Base-by-base conservation (phyloP, 441 rosid species). In the Viola pubescens region DNA sequence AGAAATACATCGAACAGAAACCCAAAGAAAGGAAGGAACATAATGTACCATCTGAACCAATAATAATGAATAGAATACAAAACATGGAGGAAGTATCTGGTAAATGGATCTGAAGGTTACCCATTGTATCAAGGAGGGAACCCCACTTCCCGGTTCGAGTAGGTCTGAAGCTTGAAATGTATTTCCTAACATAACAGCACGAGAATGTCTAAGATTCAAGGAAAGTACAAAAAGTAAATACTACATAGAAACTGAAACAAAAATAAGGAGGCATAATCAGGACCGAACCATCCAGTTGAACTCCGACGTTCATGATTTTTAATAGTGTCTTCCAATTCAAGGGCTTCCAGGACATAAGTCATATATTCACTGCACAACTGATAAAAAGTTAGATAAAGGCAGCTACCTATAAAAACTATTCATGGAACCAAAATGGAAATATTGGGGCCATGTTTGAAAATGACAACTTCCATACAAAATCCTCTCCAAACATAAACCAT, bases 291-390 rank as follows among this genome's bases (percentile, higher is more conserved):
- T 82, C 97, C 97, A 62, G 89, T 90, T 58, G 91, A 79, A 73
- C 69, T 78, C 72, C 89, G 72, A 0, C 88, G 88, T 59, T 87
- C 99, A 70, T 79, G 81, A 66, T 85, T 94, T 75, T 81, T 91
- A 79, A 94, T 79, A 46, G 89, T 85, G 72, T 94, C 99, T 82
- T 94, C 98, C 64, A 94, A 82, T 75, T 82, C 84, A 66, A 94
- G 88, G 4, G 97, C 99, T 76, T 94, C 85, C 52, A 76, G 64
- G 65, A 94, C 88, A 67, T 70, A 94, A 6, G 83, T 83, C 84
- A 91, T 80, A 68, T 91, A 94, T 77, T 91, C 95, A 61, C 97
- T 91, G 81, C 79, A 77, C 66, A 61, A 68, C 56, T 43, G 62
- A 50, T 71, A 65, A 34, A 55, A 54, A 58, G 58, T 65, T 56